Evolutionary conservation across 73 alveolate genomes (phyloP).

Genomic region (Paramecium sexaurelia): DNA sequence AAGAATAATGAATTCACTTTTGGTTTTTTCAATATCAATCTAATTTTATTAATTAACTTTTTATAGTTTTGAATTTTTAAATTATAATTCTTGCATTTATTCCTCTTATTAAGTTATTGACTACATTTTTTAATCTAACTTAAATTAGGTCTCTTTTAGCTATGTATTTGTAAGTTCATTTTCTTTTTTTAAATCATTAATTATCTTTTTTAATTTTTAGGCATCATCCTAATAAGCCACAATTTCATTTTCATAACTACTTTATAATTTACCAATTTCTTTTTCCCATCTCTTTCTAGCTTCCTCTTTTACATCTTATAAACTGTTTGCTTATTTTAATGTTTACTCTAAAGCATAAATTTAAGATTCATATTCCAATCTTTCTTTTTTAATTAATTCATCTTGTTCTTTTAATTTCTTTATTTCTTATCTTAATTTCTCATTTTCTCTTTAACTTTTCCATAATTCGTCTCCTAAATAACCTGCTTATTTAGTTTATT

Average conservation of each 20-base stretch:
- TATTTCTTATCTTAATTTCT: neutral
- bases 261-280: slow-evolving; percentile 5
- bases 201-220: neutral
- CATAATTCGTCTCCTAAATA: slow-evolving; percentile 12
- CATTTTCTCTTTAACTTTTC: slow-evolving; percentile 26
- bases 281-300: slow-evolving; percentile 34
- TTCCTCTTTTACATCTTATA: neutral
- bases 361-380: slow-evolving; percentile 46
- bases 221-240: slow-evolving; percentile 14
- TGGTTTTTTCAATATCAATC: slow-evolving; percentile 44
- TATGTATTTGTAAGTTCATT: neutral
- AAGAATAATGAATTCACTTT: slow-evolving; percentile 23
- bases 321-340: neutral
- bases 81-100: neutral
- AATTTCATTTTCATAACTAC: slow-evolving; percentile 11
- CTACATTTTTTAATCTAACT: neutral
- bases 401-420: slow-evolving; percentile 37
- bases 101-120: neutral
- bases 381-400: slow-evolving; percentile 25
- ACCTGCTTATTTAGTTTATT: neutral
- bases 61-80: neutral
- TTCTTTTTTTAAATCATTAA: slow-evolving; percentile 16
- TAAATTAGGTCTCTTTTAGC: neutral
- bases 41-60: slow-evolving; percentile 5
- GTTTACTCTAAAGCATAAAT: slow-evolving; percentile 49